These are phyloP conservation scores for Fraxinus ornus DNA, from an alignment of 305 asterid species.

Conservation along the genomic window DNA sequence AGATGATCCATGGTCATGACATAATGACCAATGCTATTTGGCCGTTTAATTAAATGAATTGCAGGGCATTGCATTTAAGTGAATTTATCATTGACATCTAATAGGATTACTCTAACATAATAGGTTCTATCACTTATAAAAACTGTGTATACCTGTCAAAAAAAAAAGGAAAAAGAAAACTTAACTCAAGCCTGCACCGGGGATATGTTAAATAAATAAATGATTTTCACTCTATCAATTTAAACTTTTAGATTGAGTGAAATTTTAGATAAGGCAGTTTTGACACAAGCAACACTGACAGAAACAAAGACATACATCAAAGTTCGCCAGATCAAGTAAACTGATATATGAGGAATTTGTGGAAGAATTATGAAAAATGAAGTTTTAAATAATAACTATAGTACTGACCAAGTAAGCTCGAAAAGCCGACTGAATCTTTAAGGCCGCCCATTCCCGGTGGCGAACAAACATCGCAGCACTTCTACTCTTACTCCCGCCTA, in stretches of 20 bases:
- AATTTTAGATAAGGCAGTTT: background rate
- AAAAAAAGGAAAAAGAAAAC: background rate
- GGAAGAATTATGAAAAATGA: background rate
- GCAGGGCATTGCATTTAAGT: background rate
- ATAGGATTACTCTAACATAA: background rate
- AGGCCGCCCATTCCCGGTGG: constrained; percentile 39
- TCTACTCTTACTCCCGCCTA: constrained; percentile 51
- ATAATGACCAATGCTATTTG: background rate
- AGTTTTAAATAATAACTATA: background rate
- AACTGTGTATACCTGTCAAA: background rate
- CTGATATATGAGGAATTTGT: background rate
- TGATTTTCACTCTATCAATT: background rate
- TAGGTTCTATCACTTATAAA: background rate
- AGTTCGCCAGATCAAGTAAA: background rate
- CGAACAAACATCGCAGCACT: constrained; percentile 27
- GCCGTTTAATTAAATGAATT: background rate
- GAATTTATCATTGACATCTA: background rate
- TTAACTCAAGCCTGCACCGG: background rate
- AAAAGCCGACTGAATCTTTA: constrained; percentile 48
- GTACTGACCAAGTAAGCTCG: constrained; percentile 47
- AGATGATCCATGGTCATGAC: background rate
- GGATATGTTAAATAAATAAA: background rate
- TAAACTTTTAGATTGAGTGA: background rate
- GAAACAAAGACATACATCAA: background rate
- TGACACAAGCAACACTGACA: background rate